A percentile compares a stretch with the other conserved stretches of the same genome.
Evolutionary conservation across 169 alveolate genomes (phyloP).

Genomic region (Eimeria mitis): DNA sequence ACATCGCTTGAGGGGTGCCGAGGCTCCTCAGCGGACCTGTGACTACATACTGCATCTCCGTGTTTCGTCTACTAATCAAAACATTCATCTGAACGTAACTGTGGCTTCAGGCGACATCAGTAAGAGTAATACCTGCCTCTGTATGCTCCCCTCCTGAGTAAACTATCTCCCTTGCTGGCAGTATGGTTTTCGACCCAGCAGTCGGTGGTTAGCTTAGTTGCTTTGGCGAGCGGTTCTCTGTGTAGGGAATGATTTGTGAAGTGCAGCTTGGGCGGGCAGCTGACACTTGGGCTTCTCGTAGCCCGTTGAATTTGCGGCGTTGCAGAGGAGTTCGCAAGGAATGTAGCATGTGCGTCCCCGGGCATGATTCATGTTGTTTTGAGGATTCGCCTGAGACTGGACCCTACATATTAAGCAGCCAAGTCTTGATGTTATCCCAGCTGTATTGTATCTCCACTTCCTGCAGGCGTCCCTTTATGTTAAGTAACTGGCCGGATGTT

Average conservation of each 20-base stretch:
- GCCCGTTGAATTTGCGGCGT: not conserved
- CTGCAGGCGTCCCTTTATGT: not conserved
- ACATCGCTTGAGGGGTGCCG: not conserved
- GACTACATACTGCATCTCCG: not conserved
- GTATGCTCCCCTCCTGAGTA: not conserved
- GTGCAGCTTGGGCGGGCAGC: not conserved
- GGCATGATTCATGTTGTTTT: not conserved
- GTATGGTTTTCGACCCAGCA: not conserved
- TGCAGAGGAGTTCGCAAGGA: no score
- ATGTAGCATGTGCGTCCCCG: not conserved
- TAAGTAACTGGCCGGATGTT: not conserved
- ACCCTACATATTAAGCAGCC: not conserved
- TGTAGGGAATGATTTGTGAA: not conserved
- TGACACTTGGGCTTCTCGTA: not conserved
- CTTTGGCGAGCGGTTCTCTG: not conserved
- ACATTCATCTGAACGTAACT: not conserved
- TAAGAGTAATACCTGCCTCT: not conserved
- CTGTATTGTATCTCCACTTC: not conserved
- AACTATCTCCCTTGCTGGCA: not conserved
- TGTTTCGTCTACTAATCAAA: not conserved
- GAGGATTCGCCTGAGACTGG: not conserved
- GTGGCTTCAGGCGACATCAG: not conserved
- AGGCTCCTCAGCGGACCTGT: not conserved
- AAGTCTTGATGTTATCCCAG: not conserved
- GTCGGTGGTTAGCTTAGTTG: not conserved